phyloP scores from a whole-genome alignment of 108 stramenopile genomes.

The Thalassiosira profunda region DNA sequence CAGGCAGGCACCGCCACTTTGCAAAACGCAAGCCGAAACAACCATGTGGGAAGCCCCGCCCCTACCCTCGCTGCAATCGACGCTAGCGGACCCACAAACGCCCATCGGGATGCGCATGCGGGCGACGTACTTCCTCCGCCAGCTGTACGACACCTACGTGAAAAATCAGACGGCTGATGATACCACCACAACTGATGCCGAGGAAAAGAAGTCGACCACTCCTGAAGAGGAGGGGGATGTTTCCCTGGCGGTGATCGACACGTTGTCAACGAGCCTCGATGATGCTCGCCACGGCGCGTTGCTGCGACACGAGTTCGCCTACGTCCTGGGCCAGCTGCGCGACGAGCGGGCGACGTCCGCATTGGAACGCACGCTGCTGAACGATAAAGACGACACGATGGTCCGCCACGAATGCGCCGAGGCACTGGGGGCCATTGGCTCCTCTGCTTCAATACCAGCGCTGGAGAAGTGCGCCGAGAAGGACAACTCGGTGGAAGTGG shows the following conservation, averaged over 20 bases:
- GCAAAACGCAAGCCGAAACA: neutral
- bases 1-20: too few species aligned
- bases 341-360: constrained; percentile 59
- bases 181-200: constrained; percentile 2
- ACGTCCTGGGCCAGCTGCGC: constrained; percentile 97
- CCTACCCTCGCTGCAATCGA: constrained; percentile 43
- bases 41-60: constrained; percentile 74
- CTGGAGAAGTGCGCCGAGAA: constrained; percentile 44
- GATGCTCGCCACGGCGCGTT: constrained; percentile 79
- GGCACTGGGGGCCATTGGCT: constrained; percentile 89
- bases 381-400: constrained; percentile 87
- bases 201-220: constrained; percentile 2
- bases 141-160: constrained; percentile 38
- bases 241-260: constrained; percentile 37
- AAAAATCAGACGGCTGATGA: constrained; percentile 20
- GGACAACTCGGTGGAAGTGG: constrained; percentile 80
- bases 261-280: constrained; percentile 55
- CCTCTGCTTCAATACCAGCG: constrained; percentile 36
- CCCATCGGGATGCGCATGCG: constrained; percentile 93
- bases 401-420: constrained; percentile 98
- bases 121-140: constrained; percentile 84
- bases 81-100: constrained; percentile 57
- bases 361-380: constrained; percentile 55
- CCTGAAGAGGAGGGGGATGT: constrained; percentile 23
- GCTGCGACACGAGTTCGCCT: constrained; percentile 98